Base-by-base conservation (phyloP, 805 yeast genomes). In the Metschnikowia lochheadii region DNA sequence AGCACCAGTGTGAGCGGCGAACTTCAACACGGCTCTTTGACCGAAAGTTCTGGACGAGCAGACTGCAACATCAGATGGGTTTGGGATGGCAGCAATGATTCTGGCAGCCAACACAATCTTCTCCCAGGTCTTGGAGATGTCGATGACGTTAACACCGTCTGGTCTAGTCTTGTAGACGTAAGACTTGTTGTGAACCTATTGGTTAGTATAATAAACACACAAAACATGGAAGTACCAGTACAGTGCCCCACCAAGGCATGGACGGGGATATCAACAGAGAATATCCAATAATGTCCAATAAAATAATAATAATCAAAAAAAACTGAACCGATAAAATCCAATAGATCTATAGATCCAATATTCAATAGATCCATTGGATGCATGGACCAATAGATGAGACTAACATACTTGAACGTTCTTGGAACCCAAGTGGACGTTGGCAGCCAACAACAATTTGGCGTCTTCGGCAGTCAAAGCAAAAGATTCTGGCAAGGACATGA, bases 71-170 rank as follows among this genome's bases (percentile, higher is more conserved):
- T 94, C 99, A 65, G 92, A 83, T 63, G 98, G 83, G 86, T 90
- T 89, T 81, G 99, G 99, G 67, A 94, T 87, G 71, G 99, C 96
- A 77, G 98, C 99, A 73, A 94, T 90, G 80, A 92, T 88, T 83
- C 97, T 94, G 68, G 99, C 99, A 73, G 99, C 99, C 76, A 94
- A 83, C 62, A 92, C 97, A 76, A 91, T 87, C 84, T 92, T 92
- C 84, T 94, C 98, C 98, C 99, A 94, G 72, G 99, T 94, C 84
- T 92, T 91, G 84, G 95, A 95, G 71, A 94, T 82, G 89, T 94
- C 89, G 79, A 94, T 91, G 67, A 94, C 82, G 85, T 90, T 90
- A 70, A 94, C 97, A 86, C 99, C 99, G 77, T 94, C 99, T 80
- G 96, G 94, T 83, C 98, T 91, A 78, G 96, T 86, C 82, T 89